Percentiles rank a stretch among this genome's conserved stretches.
These are phyloP conservation scores for Linum tenue DNA, from an alignment of 345 rosid species.

Conservation along the genomic window DNA sequence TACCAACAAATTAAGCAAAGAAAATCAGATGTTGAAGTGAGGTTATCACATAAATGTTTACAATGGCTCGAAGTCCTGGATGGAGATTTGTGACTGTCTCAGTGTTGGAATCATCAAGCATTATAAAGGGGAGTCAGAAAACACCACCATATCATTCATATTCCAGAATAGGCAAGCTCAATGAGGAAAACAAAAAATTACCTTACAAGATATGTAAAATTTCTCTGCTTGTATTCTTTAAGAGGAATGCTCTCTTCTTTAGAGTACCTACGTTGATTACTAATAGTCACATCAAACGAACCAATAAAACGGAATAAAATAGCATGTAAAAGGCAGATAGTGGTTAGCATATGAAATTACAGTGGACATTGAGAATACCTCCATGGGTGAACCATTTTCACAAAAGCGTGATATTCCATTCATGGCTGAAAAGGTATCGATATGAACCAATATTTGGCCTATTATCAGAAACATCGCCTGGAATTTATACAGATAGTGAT, in stretches of 20 bases:
- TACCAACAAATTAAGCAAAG: neutral
- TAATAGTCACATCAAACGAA: neutral
- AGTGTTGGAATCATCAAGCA: neutral
- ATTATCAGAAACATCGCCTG: conserved; percentile 40
- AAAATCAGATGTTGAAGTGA: neutral
- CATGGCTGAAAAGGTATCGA: conserved; percentile 88
- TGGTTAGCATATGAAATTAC: neutral
- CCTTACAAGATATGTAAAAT: conserved; percentile 82
- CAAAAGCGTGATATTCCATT: conserved; percentile 93
- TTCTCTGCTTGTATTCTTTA: conserved; percentile 41
- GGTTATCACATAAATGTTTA: neutral
- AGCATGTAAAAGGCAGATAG: neutral
- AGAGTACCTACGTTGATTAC: conserved; percentile 54
- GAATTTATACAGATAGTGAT: neutral
- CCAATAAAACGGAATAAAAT: neutral
- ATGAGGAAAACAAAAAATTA: conserved; percentile 17
- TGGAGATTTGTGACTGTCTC: neutral
- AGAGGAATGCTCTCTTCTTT: conserved; percentile 74
- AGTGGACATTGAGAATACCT: conserved; percentile 40
- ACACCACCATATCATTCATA: neutral
- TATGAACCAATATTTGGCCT: conserved; percentile 63
- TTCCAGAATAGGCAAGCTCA: neutral
- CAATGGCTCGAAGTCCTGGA: neutral
- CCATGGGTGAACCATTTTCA: conserved; percentile 69
- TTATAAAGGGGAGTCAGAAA: neutral